A percentile compares a stretch with the other conserved stretches of the same genome.
phyloP scores from a whole-genome alignment of 169 alveolate genomes.

The Plasmodium adleri region DNA sequence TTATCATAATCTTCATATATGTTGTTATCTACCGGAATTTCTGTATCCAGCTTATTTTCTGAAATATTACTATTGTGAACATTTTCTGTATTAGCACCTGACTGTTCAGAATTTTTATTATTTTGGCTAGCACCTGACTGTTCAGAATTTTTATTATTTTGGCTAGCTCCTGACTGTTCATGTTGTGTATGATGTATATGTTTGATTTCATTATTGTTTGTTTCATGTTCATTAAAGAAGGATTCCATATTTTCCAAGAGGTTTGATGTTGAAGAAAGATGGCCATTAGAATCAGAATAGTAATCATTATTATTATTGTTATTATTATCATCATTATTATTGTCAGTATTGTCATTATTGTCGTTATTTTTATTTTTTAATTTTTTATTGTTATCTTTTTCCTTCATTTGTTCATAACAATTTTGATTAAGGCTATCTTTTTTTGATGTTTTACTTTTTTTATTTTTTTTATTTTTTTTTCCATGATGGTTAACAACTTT shows the following conservation, averaged over 20 bases:
- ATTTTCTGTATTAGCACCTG: background rate
- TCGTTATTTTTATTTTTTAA: background rate
- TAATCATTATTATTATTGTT: background rate
- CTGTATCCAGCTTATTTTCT: background rate
- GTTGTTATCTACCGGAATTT: background rate
- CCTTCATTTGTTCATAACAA: background rate
- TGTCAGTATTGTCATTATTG: background rate
- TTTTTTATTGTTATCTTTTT: background rate
- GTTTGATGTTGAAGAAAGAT: background rate
- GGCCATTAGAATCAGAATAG: background rate
- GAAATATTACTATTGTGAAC: background rate
- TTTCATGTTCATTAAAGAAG: background rate
- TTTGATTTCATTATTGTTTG: background rate
- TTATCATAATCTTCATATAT: conserved; percentile 75
- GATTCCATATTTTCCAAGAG: background rate
- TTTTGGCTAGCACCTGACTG: background rate
- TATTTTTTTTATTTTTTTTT: conserved; percentile 22
- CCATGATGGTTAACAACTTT: conserved; percentile 19
- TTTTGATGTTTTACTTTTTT: conserved; percentile 35
- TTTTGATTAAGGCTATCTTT: background rate
- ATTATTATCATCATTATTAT: background rate
- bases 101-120: background rate
- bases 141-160: background rate
- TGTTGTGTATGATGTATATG: background rate
- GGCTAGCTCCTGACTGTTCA: background rate